Conservation (phyloP, 2,329 filamentous ascomycete species). For the Scorias spongiosa region DNA sequence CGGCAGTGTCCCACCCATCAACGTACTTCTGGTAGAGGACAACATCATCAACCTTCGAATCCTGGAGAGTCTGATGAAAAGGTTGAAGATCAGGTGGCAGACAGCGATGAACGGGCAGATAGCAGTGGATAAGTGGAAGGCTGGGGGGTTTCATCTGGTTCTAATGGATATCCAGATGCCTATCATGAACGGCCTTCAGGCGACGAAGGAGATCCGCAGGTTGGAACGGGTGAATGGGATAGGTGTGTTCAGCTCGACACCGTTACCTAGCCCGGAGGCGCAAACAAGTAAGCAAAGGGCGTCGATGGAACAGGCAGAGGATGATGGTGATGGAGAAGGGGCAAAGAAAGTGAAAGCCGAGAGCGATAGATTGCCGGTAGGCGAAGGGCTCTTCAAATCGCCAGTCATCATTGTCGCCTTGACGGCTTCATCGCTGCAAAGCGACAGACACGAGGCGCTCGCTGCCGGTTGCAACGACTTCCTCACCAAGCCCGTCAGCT, state of each 20-base stretch:
- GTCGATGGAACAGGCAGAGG: not conserved
- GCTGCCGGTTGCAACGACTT: conserved; percentile 97
- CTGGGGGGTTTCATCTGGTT: conserved; percentile 86
- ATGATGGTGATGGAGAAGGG: conserved; percentile 20
- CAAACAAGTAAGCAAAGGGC: conserved; percentile 1
- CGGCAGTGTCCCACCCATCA: conserved; percentile 81
- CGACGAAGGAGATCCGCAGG: conserved; percentile 83
- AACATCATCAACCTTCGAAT: conserved; percentile 95
- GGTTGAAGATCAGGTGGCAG: conserved; percentile 88
- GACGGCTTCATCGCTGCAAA: conserved; percentile 86
- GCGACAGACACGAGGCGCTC: conserved; percentile 84
- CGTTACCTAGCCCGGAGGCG: conserved; percentile 27
- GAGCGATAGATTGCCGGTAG: conserved; percentile 54
- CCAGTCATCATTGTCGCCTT: conserved; percentile 96
- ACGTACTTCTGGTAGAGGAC: conserved; percentile 93
- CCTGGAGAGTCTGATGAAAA: conserved; percentile 87
- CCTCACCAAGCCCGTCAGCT: conserved; percentile 90
- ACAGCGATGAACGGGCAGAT: conserved; percentile 93
- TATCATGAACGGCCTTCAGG: conserved; percentile 88
- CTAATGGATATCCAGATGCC: conserved; percentile 98
- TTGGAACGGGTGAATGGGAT: conserved; percentile 84
- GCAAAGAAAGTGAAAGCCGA: conserved; percentile 26
- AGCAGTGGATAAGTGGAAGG: conserved; percentile 83
- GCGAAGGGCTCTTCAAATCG: conserved; percentile 64
- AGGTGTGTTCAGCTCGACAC: conserved; percentile 56